These are phyloP conservation scores for Uronychia setigera DNA, from an alignment of 73 alveolate species.

Conservation along the genomic window DNA sequence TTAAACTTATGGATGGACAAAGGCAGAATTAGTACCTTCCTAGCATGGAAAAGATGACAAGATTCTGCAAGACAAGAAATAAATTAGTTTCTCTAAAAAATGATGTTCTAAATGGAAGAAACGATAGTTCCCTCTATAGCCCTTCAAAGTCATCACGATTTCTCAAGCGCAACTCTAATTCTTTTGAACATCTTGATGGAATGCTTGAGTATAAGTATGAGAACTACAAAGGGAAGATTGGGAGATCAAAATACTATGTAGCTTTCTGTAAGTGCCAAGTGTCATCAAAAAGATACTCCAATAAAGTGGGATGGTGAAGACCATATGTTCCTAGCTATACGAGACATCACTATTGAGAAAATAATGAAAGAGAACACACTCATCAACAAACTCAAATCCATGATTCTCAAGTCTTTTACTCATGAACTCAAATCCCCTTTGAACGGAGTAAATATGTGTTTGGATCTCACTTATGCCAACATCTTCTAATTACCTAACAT, in stretches of 20 bases:
- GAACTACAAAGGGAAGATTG: background rate
- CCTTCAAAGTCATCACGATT: background rate
- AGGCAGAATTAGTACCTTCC: background rate
- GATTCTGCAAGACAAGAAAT: background rate
- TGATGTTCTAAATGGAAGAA: background rate
- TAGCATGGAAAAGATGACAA: background rate
- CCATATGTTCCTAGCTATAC: slow-evolving; percentile 17
- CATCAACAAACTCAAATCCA: slow-evolving; percentile 26
- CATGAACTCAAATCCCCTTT: slow-evolving; percentile 47
- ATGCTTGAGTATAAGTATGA: background rate
- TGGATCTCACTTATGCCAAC: background rate
- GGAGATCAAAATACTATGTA: background rate
- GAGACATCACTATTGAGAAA: slow-evolving; percentile 45
- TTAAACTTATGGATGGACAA: background rate
- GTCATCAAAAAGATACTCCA: no score
- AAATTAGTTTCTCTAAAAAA: background rate
- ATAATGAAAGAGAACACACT: slow-evolving; percentile 27
- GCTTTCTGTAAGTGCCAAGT: no score
- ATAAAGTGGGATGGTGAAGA: slow-evolving; percentile 33
- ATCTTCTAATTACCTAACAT: background rate
- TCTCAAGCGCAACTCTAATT: background rate
- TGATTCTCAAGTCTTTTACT: slow-evolving; percentile 42
- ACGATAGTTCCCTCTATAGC: background rate
- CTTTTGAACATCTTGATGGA: background rate
- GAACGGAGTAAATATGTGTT: slow-evolving; percentile 7